These are phyloP conservation scores for Daldinia grandis DNA, from an alignment of 495 filamentous ascomycete genomes.

Conservation along the genomic window DNA sequence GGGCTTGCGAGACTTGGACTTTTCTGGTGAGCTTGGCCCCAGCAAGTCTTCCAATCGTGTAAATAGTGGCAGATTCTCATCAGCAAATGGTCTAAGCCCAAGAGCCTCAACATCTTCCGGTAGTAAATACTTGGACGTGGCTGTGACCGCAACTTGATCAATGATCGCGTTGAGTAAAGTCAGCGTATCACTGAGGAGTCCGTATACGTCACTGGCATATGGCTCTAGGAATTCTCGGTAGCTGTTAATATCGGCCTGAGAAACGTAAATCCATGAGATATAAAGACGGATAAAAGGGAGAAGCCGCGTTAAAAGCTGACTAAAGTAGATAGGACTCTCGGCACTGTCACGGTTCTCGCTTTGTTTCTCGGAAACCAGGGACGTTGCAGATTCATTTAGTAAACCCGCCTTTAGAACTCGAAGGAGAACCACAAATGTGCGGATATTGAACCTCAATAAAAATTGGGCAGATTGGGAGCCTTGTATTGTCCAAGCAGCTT, in stretches of 20 bases:
- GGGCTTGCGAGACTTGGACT: slow-evolving; percentile 36
- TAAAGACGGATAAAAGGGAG: slow-evolving; percentile 55
- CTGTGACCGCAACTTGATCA: slow-evolving; percentile 35
- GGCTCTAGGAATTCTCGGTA: slow-evolving; percentile 54
- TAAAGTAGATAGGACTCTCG: slow-evolving; percentile 38
- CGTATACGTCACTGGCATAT: slow-evolving; percentile 51
- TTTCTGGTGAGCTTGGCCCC: slow-evolving; percentile 8
- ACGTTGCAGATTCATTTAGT: slow-evolving; percentile 53
- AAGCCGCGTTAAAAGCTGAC: slow-evolving; percentile 40
- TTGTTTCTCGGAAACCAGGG: slow-evolving; percentile 4
- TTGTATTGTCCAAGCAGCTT: slow-evolving; percentile 49
- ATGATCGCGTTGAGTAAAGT: slow-evolving; percentile 47
- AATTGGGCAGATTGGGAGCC: slow-evolving; percentile 69
- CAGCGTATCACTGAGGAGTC: slow-evolving; percentile 47
- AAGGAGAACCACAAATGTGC: slow-evolving; percentile 79
- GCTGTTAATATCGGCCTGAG: slow-evolving; percentile 47
- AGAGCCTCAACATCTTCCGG: slow-evolving; percentile 54
- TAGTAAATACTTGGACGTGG: slow-evolving; percentile 46
- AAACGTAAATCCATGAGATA: slow-evolving; percentile 55
- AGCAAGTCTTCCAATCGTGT: slow-evolving; percentile 22
- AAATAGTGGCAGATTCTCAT: slow-evolving; percentile 43
- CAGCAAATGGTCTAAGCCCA: slow-evolving; percentile 51
- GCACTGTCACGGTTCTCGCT: slow-evolving; percentile 10
- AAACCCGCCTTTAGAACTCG: slow-evolving; percentile 75
- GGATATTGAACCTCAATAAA: slow-evolving; percentile 81